phyloP scores from a whole-genome alignment of 2,329 filamentous ascomycete genomes.

The Diaporthe citri region DNA sequence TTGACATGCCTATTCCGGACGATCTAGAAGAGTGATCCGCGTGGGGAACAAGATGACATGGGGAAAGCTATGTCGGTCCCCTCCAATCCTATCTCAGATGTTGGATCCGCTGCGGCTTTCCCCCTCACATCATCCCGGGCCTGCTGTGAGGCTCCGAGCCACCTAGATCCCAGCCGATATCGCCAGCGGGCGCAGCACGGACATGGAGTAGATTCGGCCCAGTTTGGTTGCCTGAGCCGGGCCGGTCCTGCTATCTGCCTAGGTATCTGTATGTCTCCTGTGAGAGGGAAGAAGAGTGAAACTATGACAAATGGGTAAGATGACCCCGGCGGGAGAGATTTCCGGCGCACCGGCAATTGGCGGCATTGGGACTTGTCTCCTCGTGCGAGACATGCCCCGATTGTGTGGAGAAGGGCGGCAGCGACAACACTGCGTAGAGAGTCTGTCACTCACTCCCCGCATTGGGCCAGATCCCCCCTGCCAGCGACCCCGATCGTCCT shows the following conservation, averaged over 20 bases:
- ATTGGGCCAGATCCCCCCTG: slow-evolving; percentile 2
- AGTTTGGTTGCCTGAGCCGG: slow-evolving; percentile 17
- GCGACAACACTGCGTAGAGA: neutral
- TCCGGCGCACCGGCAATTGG: slow-evolving; percentile 27
- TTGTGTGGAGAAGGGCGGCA: slow-evolving; percentile 14
- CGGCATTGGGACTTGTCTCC: slow-evolving; percentile 26
- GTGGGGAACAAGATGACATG: slow-evolving; percentile 2
- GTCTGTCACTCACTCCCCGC: slow-evolving; percentile 1
- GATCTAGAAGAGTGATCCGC: neutral
- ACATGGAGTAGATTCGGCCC: neutral
- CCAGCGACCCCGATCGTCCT: slow-evolving; percentile 12
- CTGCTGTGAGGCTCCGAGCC: neutral
- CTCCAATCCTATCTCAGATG: slow-evolving; percentile 1
- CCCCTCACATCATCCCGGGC: neutral
- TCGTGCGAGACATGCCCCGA: neutral
- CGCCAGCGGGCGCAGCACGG: slow-evolving; percentile 3
- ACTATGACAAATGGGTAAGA: slow-evolving; percentile 24
- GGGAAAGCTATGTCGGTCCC: neutral
- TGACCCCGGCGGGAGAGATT: neutral
- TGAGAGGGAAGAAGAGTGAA: neutral
- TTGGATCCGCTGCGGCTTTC: neutral
- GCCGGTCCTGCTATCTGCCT: slow-evolving; percentile 22
- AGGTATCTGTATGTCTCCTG: neutral
- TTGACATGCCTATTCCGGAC: slow-evolving; percentile 22
- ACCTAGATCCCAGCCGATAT: slow-evolving; percentile 2